phyloP scores from a whole-genome alignment of 2,329 filamentous ascomycete genomes.

The Clonostachys rhizophaga region DNA sequence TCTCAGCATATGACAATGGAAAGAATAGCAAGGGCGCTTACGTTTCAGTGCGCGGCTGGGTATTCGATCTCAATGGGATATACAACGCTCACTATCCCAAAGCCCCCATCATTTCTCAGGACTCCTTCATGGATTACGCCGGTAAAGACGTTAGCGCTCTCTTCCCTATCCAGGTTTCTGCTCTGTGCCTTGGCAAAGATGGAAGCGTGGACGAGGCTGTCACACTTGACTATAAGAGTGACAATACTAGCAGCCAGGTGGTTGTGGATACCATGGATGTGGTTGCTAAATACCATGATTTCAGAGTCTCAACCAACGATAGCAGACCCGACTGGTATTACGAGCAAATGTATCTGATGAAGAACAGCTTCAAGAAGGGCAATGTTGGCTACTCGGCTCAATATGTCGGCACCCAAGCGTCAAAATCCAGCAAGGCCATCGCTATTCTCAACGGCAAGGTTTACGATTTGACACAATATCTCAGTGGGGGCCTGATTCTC shows the following conservation, averaged over 20 bases:
- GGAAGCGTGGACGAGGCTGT: slow-evolving; percentile 64
- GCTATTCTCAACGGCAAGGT: slow-evolving; percentile 75
- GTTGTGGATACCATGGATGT: slow-evolving; percentile 62
- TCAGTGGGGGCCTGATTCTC: slow-evolving; percentile 67
- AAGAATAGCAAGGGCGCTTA: slow-evolving; percentile 56
- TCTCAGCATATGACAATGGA: slow-evolving; percentile 71
- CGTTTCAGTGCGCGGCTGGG: slow-evolving; percentile 79
- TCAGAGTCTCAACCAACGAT: slow-evolving; percentile 79
- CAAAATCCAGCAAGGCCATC: slow-evolving; percentile 59
- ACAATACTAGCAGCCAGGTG: slow-evolving; percentile 67
- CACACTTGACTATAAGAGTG: slow-evolving; percentile 76
- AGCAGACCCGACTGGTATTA: slow-evolving; percentile 87
- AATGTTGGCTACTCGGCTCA: slow-evolving; percentile 76
- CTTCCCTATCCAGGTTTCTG: slow-evolving; percentile 92
- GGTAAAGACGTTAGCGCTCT: slow-evolving; percentile 82
- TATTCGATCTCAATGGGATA: slow-evolving; percentile 77
- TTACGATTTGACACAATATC: slow-evolving; percentile 86
- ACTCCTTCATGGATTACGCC: slow-evolving; percentile 72
- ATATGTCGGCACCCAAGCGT: slow-evolving; percentile 68
- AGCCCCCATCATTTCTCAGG: slow-evolving; percentile 44
- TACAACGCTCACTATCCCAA: slow-evolving; percentile 67
- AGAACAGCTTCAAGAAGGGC: slow-evolving; percentile 78
- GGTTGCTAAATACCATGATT: slow-evolving; percentile 86
- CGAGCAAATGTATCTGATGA: slow-evolving; percentile 78
- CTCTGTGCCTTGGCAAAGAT: slow-evolving; percentile 75